These are phyloP conservation scores for Barbarea vulgaris DNA, from an alignment of 345 rosid genomes.

Conservation along the genomic window DNA sequence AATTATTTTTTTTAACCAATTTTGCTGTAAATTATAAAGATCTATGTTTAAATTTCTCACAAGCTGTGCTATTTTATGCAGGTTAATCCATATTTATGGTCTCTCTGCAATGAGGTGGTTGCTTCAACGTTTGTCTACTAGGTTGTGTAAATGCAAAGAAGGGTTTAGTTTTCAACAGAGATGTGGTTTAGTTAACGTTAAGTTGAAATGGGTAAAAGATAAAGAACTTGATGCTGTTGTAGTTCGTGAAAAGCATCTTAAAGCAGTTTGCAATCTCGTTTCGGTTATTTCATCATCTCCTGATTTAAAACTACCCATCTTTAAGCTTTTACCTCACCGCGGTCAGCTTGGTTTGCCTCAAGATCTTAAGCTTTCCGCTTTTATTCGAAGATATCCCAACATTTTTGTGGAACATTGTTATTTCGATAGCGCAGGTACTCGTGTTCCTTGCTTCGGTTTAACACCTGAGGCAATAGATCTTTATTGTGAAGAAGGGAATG, in stretches of 20 bases:
- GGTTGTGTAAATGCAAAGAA: slow-evolving; percentile 40
- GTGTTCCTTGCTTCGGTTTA: slow-evolving; percentile 70
- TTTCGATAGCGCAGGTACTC: slow-evolving; percentile 77
- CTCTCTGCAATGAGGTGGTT: slow-evolving; percentile 39
- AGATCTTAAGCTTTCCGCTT: slow-evolving; percentile 66
- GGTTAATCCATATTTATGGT: background rate
- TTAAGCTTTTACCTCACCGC: slow-evolving; percentile 51
- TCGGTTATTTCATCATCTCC: slow-evolving; percentile 57
- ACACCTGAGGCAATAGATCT: slow-evolving; percentile 55
- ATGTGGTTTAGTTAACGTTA: slow-evolving; percentile 64
- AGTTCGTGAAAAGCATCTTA: slow-evolving; percentile 58
- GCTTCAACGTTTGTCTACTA: slow-evolving; percentile 22
- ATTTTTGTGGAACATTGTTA: slow-evolving; percentile 54
- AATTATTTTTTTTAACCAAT: too few relatives aligned
- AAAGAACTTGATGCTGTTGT: slow-evolving; percentile 62
- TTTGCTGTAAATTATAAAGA: too few relatives aligned
- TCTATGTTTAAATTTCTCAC: background rate
- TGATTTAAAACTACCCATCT: slow-evolving; percentile 49
- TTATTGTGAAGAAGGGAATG: slow-evolving; percentile 44
- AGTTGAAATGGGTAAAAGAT: slow-evolving; percentile 89
- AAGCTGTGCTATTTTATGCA: background rate
- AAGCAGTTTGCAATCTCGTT: slow-evolving; percentile 59
- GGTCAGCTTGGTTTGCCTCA: slow-evolving; percentile 68
- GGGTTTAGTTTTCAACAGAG: slow-evolving; percentile 56
- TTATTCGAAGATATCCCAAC: slow-evolving; percentile 68